Evolutionary conservation across 2,329 filamentous ascomycete species (phyloP), one percentile per base, ranked within the genome.

Genomic region (Aspergillus oerlinghausenensis): DNA sequence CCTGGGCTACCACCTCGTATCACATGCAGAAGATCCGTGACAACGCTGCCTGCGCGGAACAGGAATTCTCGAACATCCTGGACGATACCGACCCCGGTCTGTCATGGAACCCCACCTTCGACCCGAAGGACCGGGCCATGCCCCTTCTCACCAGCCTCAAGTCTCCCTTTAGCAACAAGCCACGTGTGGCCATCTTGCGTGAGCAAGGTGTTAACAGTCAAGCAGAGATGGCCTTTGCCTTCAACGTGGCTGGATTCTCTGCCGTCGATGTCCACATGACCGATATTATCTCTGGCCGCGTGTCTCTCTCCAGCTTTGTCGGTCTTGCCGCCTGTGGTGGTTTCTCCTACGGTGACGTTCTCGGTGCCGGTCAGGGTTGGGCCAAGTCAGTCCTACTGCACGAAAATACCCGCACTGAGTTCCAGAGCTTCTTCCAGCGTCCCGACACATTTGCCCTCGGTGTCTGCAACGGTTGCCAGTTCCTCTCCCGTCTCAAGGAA

Each of bases 381-480:
- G 91, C 94, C 4, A 92, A 95, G 76, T 93, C 89, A 1, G 92
- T 97, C 42, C 83, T 97, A 19, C 84, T 95, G 73, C 91, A 97
- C 75, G 83, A 83, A 25, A 78, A 88, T 56, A 87, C 88, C 45
- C 85, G 92, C 45, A 80, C 82, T 56, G 89, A 93, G 65, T 97
- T 97, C 77, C 80, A 88, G 67, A 75, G 79, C 50, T 97, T 97
- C 82, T 97, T 97, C 78, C 82, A 86, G 63, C 85, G 94, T 29
- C 84, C 87, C 4, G 91, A 97, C 70, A 97, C 94, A 0, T 97
- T 99, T 74, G 82, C 91, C 0, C 82, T 99, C 0, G 94, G 94
- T 65, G 91, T 97, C 35, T 97, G 94, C 82, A 99, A 99, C 72
- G 94, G 94, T 51, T 97, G 94, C 71, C 94, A 99, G 75, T 96